phyloP scores from a whole-genome alignment of 1,284 basidiomycete genomes.

The Cryptococcus deneoformans region DNA sequence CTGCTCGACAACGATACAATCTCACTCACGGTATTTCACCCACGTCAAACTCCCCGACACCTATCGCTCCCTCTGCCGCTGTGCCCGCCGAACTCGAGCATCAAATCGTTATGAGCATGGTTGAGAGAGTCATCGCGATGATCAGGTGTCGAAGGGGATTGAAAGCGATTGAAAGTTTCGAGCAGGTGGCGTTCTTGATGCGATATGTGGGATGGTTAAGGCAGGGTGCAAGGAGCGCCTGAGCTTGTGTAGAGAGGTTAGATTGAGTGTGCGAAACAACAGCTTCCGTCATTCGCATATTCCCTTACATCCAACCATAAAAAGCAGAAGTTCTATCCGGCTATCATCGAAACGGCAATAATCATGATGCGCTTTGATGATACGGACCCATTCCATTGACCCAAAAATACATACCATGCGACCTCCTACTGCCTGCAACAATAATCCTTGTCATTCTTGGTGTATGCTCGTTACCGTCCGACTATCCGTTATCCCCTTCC shows the following conservation, averaged over 20 bases:
- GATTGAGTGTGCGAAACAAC: background rate
- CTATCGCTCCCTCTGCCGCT: background rate
- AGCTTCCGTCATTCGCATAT: background rate
- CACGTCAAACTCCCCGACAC: background rate
- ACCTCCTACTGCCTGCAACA: no score
- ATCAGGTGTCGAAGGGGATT: slow-evolving; percentile 71
- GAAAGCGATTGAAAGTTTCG: slow-evolving; percentile 86
- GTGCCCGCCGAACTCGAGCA: slow-evolving; percentile 47
- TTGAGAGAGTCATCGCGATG: slow-evolving; percentile 69
- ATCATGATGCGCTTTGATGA: no score
- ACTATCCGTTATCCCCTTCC: no score
- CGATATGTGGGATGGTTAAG: slow-evolving; percentile 72
- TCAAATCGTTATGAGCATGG: slow-evolving; percentile 58
- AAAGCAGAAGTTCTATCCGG: background rate
- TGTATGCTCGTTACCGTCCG: no score
- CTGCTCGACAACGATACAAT: slow-evolving; percentile 2
- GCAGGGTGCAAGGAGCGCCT: slow-evolving; percentile 6
- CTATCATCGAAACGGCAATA: background rate
- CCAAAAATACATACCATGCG: no score
- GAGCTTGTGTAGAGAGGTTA: background rate
- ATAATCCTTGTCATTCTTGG: no score
- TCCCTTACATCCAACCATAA: background rate
- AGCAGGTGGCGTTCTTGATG: slow-evolving; percentile 81
- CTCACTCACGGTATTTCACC: background rate
- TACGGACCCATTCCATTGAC: no score